A percentile compares a stretch with the other conserved stretches of the same genome.
These are phyloP conservation scores for Fraxinus americana DNA, from an alignment of 257 asterid species.

Conservation along the genomic window DNA sequence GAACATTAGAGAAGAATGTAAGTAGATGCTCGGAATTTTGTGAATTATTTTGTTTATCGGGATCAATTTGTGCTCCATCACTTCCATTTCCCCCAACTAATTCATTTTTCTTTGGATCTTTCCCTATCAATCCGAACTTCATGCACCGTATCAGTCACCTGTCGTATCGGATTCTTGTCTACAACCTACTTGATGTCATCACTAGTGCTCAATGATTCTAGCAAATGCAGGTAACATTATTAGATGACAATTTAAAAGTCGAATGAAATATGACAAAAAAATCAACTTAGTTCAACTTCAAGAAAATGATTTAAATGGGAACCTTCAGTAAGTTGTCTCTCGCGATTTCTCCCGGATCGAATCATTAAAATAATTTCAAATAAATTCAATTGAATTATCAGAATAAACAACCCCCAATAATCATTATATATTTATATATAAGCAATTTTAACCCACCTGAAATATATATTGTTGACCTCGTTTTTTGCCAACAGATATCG, in stretches of 20 bases:
- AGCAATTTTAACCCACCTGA: too few species aligned
- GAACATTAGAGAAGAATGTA: not conserved
- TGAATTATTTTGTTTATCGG: slow-evolving; percentile 24
- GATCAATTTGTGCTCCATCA: slow-evolving; percentile 24
- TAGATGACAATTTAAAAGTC: not conserved
- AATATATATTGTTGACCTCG: too few species aligned
- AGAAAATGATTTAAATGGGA: slow-evolving; percentile 22
- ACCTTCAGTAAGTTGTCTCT: slow-evolving; percentile 84
- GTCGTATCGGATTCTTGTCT: slow-evolving; percentile 57
- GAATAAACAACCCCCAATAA: slow-evolving; percentile 29
- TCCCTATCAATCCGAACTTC: slow-evolving; percentile 34
- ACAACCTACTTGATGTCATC: slow-evolving; percentile 19
- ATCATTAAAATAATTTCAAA: slow-evolving; percentile 27
- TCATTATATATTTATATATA: too few species aligned
- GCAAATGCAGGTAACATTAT: slow-evolving; percentile 38
- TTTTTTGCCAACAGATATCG: too few species aligned
- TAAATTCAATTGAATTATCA: slow-evolving; percentile 33
- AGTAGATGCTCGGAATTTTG: slow-evolving; percentile 14
- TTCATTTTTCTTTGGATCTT: slow-evolving; percentile 22
- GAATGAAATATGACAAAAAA: not conserved
- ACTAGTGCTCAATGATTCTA: slow-evolving; percentile 19
- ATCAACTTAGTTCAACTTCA: not conserved
- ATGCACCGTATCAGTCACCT: slow-evolving; percentile 39
- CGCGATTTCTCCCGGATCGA: slow-evolving; percentile 43
- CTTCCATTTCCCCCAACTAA: slow-evolving; percentile 26